These are phyloP conservation scores for Glebionis coronaria DNA, from an alignment of 129 eudicot genomes.

Conservation along the genomic window DNA sequence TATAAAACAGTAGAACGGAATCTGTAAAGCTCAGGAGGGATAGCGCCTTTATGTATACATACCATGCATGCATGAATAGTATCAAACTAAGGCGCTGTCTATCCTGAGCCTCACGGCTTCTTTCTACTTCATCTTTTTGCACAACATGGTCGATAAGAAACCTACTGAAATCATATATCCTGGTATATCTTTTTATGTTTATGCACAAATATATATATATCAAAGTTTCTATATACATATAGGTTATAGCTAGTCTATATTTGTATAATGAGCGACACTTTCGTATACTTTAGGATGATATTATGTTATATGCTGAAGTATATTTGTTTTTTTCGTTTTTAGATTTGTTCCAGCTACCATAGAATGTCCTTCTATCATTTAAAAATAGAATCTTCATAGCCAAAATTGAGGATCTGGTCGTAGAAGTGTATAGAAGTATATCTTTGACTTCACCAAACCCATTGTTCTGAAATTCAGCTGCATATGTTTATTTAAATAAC, in stretches of 20 bases:
- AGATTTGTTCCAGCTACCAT: constrained; percentile 18
- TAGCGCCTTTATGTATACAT: constrained; percentile 24
- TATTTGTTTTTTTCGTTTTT: not conserved
- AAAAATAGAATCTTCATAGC: constrained; percentile 19
- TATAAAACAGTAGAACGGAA: constrained; percentile 23
- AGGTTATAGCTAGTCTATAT: too few species aligned
- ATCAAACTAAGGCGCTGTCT: constrained; percentile 27
- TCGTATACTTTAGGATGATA: too few species aligned
- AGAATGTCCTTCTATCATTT: constrained; percentile 15
- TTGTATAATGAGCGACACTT: too few species aligned
- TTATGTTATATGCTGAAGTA: not conserved
- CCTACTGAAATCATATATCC: too few species aligned
- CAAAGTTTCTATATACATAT: too few species aligned
- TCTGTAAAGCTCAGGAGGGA: constrained; percentile 48
- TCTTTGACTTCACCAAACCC: constrained; percentile 20
- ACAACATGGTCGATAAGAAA: not conserved
- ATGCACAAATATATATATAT: not conserved
- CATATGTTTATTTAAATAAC: not conserved
- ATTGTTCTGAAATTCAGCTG: not conserved
- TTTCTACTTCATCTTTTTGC: constrained; percentile 5
- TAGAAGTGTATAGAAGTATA: constrained; percentile 1
- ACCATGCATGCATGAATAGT: not conserved
- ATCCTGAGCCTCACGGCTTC: constrained; percentile 42
- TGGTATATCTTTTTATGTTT: not conserved
- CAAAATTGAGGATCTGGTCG: constrained; percentile 32